Evolutionary conservation across 148 eudicot genomes (phyloP), one percentile per base, ranked within the genome.

Genomic region (Camellia sinensis): DNA sequence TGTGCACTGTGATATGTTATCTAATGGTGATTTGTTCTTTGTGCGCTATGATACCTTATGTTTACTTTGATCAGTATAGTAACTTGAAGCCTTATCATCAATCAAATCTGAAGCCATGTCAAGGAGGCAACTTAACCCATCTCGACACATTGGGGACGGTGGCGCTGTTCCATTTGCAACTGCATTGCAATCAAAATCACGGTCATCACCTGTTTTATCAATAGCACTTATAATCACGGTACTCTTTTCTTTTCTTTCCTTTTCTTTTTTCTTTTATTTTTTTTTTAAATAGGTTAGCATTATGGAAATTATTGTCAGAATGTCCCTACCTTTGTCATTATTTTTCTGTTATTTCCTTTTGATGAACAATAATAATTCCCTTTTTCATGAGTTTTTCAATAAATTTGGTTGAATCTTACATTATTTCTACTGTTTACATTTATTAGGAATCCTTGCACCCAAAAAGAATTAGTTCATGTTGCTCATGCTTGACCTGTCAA

Each of bases 41-140:
- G 15, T 3, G n/a, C 21, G 64, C 21, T 19, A 60, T 60, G 64
- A 3, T 60, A 15, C 64, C 3, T 48, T 54, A 50, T 67, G 14
- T 43, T 67, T 3, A 43, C 4, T 46, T 50, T 9, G 21, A 70
- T 48, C 73, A 45, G 37, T 1, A 43, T 13, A 69, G 12, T 18
- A 45, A 29, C 29, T 70, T 70, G 53, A 17, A 70, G 73, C 29
- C 22, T 70, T 12, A 18, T 46, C 22, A 68, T 2, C 56, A 45
- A 45, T 70, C 45, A 70, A 45, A 18, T 70, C 56, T 45, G 22
- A 70, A 70, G 70, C 70, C 52, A 76, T 69, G 82, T 66, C 82
- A 19, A 79, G 85, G 67, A 59, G 85, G 85, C 85, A 75, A 46
- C 22, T 83, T 9, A 74, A 79, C 69, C 82, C 85, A 60, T 67